phyloP scores from a whole-genome alignment of 2,329 filamentous ascomycete genomes.

The Microdochium bolleyi region DNA sequence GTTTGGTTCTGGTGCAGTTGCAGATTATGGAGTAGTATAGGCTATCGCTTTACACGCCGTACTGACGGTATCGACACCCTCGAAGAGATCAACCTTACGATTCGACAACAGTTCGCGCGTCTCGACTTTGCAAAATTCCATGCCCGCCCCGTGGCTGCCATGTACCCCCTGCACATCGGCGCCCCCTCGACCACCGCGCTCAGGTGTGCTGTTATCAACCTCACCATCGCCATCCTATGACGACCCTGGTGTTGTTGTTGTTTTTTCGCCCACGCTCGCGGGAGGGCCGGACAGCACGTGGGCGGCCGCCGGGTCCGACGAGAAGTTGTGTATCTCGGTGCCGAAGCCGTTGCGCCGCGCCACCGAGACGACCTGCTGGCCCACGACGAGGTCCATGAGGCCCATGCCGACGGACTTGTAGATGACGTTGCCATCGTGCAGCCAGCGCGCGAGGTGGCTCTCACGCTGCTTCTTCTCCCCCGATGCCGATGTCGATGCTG shows the following conservation, averaged over 20 bases:
- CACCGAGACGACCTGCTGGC: constrained; percentile 46
- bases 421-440: constrained; percentile 55
- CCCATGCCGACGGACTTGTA: constrained; percentile 63
- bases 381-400: constrained; percentile 58
- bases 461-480: constrained; percentile 33
- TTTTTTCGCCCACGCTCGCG: no score
- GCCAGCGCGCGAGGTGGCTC: constrained; percentile 45
- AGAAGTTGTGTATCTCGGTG: constrained; percentile 44
- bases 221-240: no score
- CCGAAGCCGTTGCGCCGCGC: constrained; percentile 49
- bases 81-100: neutral
- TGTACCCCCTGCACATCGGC: neutral
- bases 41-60: neutral
- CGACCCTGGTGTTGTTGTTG: no score
- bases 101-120: neutral
- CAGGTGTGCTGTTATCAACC: no score
- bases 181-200: neutral
- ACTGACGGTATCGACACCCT: neutral
- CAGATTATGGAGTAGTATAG: no score
- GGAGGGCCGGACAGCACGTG: no score
- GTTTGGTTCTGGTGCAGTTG: no score
- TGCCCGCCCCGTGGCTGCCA: neutral
- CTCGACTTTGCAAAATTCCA: neutral
- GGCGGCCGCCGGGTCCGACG: constrained; percentile 2
- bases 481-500: neutral